Evolutionary conservation across 768 basidiomycete genomes (phyloP), one percentile per base, ranked within the genome.

Genomic region (Phaeotremella fagi): DNA sequence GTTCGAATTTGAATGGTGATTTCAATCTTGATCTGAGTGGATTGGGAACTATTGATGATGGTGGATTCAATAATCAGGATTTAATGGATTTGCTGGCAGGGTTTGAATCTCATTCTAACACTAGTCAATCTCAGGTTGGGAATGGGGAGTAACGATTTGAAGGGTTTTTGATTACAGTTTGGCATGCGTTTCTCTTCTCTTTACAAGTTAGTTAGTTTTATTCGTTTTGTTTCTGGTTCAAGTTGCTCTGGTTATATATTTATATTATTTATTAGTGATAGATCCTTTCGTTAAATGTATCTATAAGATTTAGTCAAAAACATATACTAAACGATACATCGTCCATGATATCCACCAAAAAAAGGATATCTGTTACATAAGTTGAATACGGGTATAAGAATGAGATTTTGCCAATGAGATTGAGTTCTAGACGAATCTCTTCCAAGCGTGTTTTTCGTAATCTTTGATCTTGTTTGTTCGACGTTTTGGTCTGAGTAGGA

Each of bases 391-490:
- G 33, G n/a, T 9, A 35, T 35, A 9, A 35, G n/a, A 35, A n/a
- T 9, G 33, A 35, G n/a, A 9, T 9, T 35, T 9, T n/a, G 33
- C 9, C 9, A 35, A n/a, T 9, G 11, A 9, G n/a, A 35, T 9
- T 9, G 9, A 9, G 33, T 9, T 24, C 52, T 67, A 75, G 25
- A 62, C 59, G 59, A 75, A 77, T 26, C 68, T 61, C 72, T 76
- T 77, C 57, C 69, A 76, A 1, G 72, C 68, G 59, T 73, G 70
- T 55, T 75, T 75, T 52, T 77, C 75, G 59, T 75, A 72, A 38
- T 71, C 71, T 50, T 73, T 75, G 26, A 60, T 53, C 45, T 64
- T 66, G 23, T 45, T 49, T 4, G 45, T 51, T 31, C 61, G 56
- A 28, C 57, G 60, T 35, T 54, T 66, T 14, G 63, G 70, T 49